phyloP scores from a whole-genome alignment of 1,284 basidiomycete species.

The Puccinia sorghi region DNA sequence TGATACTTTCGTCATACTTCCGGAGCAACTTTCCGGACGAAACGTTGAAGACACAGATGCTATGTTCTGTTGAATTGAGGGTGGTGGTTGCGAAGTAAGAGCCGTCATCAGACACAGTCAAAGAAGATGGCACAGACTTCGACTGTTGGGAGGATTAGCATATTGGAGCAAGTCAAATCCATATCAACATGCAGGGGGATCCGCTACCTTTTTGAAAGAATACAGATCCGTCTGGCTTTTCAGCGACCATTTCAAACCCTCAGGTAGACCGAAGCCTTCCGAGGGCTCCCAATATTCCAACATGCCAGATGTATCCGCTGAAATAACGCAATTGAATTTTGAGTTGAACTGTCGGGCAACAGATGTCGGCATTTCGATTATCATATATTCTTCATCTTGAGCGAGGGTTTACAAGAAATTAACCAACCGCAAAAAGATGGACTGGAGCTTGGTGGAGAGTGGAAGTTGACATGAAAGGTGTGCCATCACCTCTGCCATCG shows the following conservation, averaged over 20 bases:
- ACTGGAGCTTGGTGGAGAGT: conserved; percentile 82
- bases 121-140: conserved; percentile 83
- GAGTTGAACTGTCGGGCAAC: conserved; percentile 75
- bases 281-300: conserved; percentile 98
- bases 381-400: neutral
- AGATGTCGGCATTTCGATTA: neutral
- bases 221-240: conserved; percentile 92
- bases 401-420: neutral
- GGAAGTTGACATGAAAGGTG: conserved; percentile 71
- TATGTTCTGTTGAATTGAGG: conserved; percentile 73
- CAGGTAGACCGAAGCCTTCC: conserved; percentile 72
- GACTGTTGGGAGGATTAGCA: conserved; percentile 63
- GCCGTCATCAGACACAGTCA: conserved; percentile 84
- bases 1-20: conserved; percentile 90
- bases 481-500: conserved; percentile 82
- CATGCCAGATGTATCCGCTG: conserved; percentile 91
- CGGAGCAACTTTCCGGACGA: conserved; percentile 83
- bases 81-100: conserved; percentile 89
- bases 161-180: neutral
- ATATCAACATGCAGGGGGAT: neutral
- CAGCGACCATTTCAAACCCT: conserved; percentile 76
- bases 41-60: conserved; percentile 91
- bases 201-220: conserved; percentile 88
- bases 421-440: conserved; percentile 80
- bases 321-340: conserved; percentile 84